phyloP scores from a whole-genome alignment of 306 rosid genomes.

The Acacia confusa region DNA sequence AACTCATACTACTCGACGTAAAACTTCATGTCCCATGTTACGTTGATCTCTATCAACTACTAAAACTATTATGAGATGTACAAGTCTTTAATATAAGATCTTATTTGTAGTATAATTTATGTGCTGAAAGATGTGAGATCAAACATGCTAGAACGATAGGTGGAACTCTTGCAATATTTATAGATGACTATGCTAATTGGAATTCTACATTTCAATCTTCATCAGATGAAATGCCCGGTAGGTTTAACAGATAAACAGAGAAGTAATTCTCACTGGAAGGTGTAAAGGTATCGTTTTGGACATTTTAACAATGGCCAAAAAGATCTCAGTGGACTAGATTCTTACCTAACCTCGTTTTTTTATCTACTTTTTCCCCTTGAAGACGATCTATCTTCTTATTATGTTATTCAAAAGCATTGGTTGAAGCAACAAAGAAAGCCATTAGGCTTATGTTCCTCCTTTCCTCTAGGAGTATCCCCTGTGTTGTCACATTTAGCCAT shows the following conservation, averaged over 20 bases:
- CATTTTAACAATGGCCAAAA: constrained; percentile 45
- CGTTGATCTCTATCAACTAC: neutral
- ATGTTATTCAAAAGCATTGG: constrained; percentile 43
- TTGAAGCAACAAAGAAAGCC: constrained; percentile 87
- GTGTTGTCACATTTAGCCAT: constrained; percentile 66
- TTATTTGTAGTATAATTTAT: neutral
- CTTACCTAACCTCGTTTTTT: constrained; percentile 42
- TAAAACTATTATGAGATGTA: neutral
- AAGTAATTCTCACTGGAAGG: constrained; percentile 33
- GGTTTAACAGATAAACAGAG: neutral
- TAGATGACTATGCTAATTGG: constrained; percentile 20
- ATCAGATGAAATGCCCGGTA: neutral
- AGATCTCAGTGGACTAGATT: constrained; percentile 41
- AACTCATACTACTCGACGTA: neutral
- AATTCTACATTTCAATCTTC: constrained; percentile 28
- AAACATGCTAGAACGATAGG: neutral
- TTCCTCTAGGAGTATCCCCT: constrained; percentile 67
- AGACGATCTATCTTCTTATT: neutral
- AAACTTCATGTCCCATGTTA: neutral
- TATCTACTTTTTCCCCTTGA: constrained; percentile 32
- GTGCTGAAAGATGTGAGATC: neutral
- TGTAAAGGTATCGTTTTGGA: constrained; percentile 34
- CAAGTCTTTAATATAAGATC: no score
- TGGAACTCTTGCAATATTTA: neutral
- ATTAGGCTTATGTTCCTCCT: constrained; percentile 56